Percentiles rank a stretch among this genome's conserved stretches.
Conservation (phyloP, 2,329 filamentous ascomycete genomes). For the Xylaria digitata region DNA sequence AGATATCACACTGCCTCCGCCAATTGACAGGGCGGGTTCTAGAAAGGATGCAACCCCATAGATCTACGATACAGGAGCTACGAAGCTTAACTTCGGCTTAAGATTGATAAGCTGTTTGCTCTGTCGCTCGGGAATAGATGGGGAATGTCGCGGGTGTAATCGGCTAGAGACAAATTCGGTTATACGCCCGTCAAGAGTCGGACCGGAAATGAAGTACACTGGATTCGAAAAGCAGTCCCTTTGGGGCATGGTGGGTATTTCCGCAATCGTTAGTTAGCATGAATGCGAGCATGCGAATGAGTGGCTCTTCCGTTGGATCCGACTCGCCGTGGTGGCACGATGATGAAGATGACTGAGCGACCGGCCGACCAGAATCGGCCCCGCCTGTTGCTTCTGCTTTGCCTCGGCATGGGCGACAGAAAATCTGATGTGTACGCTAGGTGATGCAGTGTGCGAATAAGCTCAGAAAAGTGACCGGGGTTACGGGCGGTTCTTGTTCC, state of each 20-base stretch:
- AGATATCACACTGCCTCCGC: background rate
- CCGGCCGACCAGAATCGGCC: background rate
- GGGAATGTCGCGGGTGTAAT: conserved; percentile 11
- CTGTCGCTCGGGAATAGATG: conserved; percentile 6
- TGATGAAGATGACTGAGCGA: background rate
- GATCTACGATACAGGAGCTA: background rate
- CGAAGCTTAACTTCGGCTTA: conserved; percentile 5
- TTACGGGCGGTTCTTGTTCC: conserved; percentile 1
- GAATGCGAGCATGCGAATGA: background rate
- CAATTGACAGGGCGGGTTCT: background rate
- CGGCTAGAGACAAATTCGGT: conserved; percentile 3
- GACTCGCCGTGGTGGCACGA: background rate
- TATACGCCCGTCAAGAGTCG: background rate
- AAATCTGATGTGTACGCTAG: background rate
- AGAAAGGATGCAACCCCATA: conserved; percentile 2
- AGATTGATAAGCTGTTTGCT: conserved; percentile 1
- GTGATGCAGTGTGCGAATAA: background rate
- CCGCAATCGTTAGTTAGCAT: background rate
- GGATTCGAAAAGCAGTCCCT: background rate
- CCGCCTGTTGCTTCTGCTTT: background rate
- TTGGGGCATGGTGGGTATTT: background rate
- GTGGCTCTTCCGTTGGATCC: background rate
- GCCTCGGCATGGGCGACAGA: background rate
- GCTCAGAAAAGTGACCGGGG: conserved; percentile 1
- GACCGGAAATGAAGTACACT: conserved; percentile 14